phyloP scores from a whole-genome alignment of 345 rosid species.

The Iberis pinnata region DNA sequence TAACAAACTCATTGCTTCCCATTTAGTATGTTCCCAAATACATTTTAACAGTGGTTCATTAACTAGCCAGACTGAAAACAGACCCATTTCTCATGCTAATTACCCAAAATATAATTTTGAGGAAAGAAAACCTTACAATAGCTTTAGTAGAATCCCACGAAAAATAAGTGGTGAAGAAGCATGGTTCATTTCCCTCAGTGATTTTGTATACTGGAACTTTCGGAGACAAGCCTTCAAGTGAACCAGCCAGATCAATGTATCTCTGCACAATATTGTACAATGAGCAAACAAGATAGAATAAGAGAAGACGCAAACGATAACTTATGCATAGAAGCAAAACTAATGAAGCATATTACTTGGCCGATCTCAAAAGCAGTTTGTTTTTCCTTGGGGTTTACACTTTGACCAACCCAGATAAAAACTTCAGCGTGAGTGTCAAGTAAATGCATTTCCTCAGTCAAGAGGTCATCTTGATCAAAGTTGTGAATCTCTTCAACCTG shows the following conservation, averaged over 20 bases:
- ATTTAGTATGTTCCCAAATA: background rate
- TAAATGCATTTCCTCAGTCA: slow-evolving; percentile 86
- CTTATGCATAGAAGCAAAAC: background rate
- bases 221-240: slow-evolving; percentile 74
- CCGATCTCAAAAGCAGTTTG: slow-evolving; percentile 85
- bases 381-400: slow-evolving; percentile 75
- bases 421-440: slow-evolving; percentile 95
- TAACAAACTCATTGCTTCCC: background rate
- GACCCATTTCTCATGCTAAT: slow-evolving; percentile 3
- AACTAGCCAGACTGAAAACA: background rate
- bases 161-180: slow-evolving; percentile 83
- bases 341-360: slow-evolving; percentile 50
- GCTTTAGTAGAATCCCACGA: slow-evolving; percentile 87
- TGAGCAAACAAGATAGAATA: slow-evolving; percentile 23
- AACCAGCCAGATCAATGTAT: slow-evolving; percentile 68
- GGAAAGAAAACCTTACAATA: slow-evolving; percentile 40
- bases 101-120: background rate
- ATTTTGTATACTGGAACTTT: slow-evolving; percentile 85
- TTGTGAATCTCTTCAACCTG: slow-evolving; percentile 95
- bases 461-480: slow-evolving; percentile 87
- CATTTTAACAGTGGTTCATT: background rate
- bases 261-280: slow-evolving; percentile 44
- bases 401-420: slow-evolving; percentile 96
- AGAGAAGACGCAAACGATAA: background rate
- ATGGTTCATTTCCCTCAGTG: slow-evolving; percentile 93